Evolutionary conservation across 495 filamentous ascomycete genomes (phyloP), one percentile per base, ranked within the genome.

Genomic region (Aspergillus kassunensis): DNA sequence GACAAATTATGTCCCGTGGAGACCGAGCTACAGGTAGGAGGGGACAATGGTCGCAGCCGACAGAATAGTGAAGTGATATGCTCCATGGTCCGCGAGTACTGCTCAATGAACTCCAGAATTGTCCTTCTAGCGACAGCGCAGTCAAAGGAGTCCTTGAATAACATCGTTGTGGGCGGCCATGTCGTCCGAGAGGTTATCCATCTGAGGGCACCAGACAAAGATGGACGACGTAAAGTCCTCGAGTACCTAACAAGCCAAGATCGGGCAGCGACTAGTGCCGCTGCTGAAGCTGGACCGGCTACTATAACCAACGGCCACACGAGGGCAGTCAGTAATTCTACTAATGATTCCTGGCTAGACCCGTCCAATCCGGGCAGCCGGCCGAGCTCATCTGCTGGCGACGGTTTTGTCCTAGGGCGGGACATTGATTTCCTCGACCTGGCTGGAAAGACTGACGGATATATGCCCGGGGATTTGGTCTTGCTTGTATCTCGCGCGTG

Each of bases 401-500:
- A 83, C 48, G 84, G 82, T 2, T 89, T 91, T 59, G 64, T 84
- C 1, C 68, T 91, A 10, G 84, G 86, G 48, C 70, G 78, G 1
- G 76, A 86, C n/a, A 81, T 98, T 9, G 93, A 98, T 66, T 87
- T 96, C 47, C 83, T 97, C 13, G 91, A 97, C 45, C 74, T 97
- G 43, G 90, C 95, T 5, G 90, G 91, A 15, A 83, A 89, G 59
- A 97, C 91, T 0, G 93, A 98, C 59, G 93, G 93, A 3, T 98
- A 96, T 65, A 96, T 96, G 90, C 93, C 93, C 0, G 93, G 91
- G 3, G 93, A 98, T 67, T 76, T 98, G 39, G 82, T 88, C 13
- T 76, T 96, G 0, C 81, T 97, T 19, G 84, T 95, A 27, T 84
- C 88, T 39, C 84, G 93, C 48, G 93, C 93, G 11, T 82, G 92